These are phyloP conservation scores for Plasmodium knowlesi DNA, from an alignment of 169 alveolate species.

Conservation along the genomic window DNA sequence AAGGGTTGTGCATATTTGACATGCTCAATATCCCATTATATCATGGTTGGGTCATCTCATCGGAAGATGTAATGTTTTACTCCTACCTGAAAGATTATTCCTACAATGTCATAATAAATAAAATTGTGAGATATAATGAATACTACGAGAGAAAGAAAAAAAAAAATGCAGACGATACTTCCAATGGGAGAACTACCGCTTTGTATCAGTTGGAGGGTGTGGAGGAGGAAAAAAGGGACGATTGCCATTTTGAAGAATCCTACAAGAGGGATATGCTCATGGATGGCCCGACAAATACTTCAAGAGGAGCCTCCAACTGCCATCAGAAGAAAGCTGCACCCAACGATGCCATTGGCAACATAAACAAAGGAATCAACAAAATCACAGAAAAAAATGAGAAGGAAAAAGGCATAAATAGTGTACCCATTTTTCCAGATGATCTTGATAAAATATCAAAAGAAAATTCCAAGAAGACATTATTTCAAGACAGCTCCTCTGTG, in stretches of 20 bases:
- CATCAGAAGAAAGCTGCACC: neutral
- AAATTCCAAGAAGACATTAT: neutral
- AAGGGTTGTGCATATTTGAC: constrained; percentile 76
- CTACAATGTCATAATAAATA: constrained; percentile 67
- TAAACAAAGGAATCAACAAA: neutral
- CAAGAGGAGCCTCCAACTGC: neutral
- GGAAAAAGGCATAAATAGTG: neutral
- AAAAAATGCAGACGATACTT: neutral
- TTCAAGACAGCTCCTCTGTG: neutral
- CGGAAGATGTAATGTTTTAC: constrained; percentile 69
- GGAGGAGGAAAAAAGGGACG: constrained; percentile 16
- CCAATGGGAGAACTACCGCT: neutral
- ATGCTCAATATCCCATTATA: constrained; percentile 73
- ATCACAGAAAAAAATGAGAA: neutral
- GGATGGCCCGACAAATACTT: neutral
- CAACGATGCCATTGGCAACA: neutral
- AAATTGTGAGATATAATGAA: constrained; percentile 72
- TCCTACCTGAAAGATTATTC: constrained; percentile 76
- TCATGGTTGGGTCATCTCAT: constrained; percentile 78
- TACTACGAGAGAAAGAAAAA: constrained; percentile 58
- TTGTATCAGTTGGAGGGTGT: neutral
- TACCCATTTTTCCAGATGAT: constrained; percentile 73
- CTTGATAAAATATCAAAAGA: constrained; percentile 31
- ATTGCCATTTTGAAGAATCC: neutral
- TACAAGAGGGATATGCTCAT: neutral